Evolutionary conservation across 768 basidiomycete genomes (phyloP).

Genomic region (Termitomyces sp.): DNA sequence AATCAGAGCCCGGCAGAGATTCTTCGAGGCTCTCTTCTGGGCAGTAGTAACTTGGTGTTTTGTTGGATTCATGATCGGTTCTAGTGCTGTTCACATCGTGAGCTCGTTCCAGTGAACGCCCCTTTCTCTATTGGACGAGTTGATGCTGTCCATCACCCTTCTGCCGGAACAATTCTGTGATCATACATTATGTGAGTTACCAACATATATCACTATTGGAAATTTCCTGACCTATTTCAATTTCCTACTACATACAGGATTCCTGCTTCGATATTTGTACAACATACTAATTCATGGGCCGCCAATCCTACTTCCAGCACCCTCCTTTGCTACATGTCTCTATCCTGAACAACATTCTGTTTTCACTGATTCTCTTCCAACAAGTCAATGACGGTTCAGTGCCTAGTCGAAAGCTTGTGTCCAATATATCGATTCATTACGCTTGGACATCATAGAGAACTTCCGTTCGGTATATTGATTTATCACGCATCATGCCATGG

Average conservation of each 20-base stretch:
- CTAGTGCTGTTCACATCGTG: neutral
- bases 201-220: neutral
- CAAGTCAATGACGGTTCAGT: too few species aligned
- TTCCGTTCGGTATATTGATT: too few species aligned
- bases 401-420: neutral
- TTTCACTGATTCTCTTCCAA: neutral
- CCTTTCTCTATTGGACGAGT: neutral
- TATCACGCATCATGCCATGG: too few species aligned
- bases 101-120: neutral
- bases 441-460: too few species aligned
- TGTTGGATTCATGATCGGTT: slow-evolving; percentile 21
- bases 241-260: neutral
- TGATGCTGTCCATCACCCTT: neutral
- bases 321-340: too few species aligned
- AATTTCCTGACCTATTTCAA: neutral
- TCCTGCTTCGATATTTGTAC: neutral
- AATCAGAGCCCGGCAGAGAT: slow-evolving; percentile 31
- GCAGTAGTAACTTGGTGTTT: slow-evolving; percentile 10
- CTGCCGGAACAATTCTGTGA: neutral
- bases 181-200: neutral
- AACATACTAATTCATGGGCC: neutral
- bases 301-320: too few species aligned
- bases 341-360: neutral
- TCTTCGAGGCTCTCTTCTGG: slow-evolving; percentile 18
- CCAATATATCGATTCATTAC: neutral